These are phyloP conservation scores for Gaultheria prostrata DNA, from an alignment of 148 eudicot genomes.

Conservation along the genomic window DNA sequence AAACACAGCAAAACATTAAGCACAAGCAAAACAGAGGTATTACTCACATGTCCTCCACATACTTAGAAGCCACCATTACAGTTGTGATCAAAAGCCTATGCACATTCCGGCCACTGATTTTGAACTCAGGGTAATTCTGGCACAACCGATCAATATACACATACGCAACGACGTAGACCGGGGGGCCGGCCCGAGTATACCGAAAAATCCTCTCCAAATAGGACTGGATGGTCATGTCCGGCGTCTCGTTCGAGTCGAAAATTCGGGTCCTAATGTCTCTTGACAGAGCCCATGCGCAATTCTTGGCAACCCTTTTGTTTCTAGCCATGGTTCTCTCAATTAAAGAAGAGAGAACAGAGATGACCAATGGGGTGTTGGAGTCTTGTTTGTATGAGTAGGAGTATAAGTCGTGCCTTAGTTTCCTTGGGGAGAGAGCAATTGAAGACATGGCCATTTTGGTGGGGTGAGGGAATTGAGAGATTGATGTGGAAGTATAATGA, in stretches of 20 bases:
- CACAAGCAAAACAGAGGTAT: neutral
- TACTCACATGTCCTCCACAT: constrained; percentile 86
- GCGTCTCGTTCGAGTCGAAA: constrained; percentile 75
- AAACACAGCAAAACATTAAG: neutral
- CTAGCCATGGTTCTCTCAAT: constrained; percentile 74
- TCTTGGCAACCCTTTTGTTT: constrained; percentile 57
- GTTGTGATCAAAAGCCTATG: constrained; percentile 93
- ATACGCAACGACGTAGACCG: constrained; percentile 88
- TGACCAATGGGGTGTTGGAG: constrained; percentile 64
- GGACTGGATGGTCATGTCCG: constrained; percentile 82
- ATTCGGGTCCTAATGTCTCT: constrained; percentile 38
- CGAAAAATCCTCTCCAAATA: constrained; percentile 84
- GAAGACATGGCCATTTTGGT: constrained; percentile 27
- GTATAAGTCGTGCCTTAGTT: constrained; percentile 68
- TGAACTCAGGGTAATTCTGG: constrained; percentile 60
- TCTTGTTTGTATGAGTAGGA: constrained; percentile 55
- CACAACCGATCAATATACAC: constrained; percentile 86
- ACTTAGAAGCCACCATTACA: constrained; percentile 91
- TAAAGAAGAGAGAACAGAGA: constrained; percentile 83
- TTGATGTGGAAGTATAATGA: neutral
- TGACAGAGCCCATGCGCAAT: constrained; percentile 38
- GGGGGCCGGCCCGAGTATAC: constrained; percentile 79
- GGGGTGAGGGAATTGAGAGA: too few species aligned
- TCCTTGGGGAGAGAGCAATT: constrained; percentile 64
- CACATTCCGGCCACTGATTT: constrained; percentile 68